Evolutionary conservation across 257 asterid species (phyloP).

Genomic region (Coffea canephora): DNA sequence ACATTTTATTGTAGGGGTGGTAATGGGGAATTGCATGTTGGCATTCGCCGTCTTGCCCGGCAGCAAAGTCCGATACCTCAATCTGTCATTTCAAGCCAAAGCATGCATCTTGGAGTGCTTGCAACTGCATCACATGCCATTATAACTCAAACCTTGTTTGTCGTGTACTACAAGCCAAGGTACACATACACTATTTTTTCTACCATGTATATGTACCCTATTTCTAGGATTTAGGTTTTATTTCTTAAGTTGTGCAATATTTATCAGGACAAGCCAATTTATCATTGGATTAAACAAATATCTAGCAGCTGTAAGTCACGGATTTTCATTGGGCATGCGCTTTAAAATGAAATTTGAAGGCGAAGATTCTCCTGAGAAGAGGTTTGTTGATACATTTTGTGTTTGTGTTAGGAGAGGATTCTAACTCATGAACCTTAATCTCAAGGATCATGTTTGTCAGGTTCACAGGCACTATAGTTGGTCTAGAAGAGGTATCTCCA

Average conservation of each 20-base stretch:
- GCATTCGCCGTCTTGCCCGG: conserved; percentile 67
- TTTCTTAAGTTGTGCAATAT: not conserved
- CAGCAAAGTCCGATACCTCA: conserved; percentile 66
- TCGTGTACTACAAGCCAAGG: conserved; percentile 85
- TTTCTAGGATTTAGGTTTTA: not conserved
- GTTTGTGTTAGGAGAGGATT: conserved; percentile 2
- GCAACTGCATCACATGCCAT: conserved; percentile 85
- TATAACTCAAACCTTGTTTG: conserved; percentile 56
- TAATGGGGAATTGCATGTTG: conserved; percentile 69
- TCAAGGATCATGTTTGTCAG: conserved; percentile 31
- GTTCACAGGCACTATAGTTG: conserved; percentile 73
- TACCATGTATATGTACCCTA: not conserved
- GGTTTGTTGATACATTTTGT: conserved; percentile 22
- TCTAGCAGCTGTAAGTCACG: conserved; percentile 49
- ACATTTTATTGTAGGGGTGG: conserved; percentile 43
- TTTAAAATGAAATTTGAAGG: conserved; percentile 85
- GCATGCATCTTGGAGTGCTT: conserved; percentile 92
- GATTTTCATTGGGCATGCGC: conserved; percentile 69
- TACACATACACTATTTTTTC: conserved; percentile 9
- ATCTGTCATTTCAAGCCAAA: conserved; percentile 80
- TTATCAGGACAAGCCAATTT: conserved; percentile 69
- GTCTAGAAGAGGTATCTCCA: conserved; percentile 53
- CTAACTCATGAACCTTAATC: not conserved
- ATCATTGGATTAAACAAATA: conserved; percentile 74
- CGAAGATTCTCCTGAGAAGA: conserved; percentile 85